These are phyloP conservation scores for Podospora pseudocomata DNA, from an alignment of 495 filamentous ascomycete species.

Conservation along the genomic window DNA sequence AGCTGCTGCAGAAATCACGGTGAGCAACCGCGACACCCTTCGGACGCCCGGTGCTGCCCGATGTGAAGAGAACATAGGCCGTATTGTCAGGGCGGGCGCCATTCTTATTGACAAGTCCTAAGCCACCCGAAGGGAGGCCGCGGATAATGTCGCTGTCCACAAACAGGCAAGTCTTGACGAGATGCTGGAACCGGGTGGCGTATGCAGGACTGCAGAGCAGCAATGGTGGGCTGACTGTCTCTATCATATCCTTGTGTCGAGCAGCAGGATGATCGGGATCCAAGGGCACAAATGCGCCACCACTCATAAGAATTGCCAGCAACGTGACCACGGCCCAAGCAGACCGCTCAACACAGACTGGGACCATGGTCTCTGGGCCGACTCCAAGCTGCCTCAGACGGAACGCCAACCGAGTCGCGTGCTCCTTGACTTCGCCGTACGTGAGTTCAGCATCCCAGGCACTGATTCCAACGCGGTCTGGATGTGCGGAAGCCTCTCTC, in stretches of 20 bases:
- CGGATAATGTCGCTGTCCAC: conserved; percentile 17
- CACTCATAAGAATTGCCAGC: conserved; percentile 48
- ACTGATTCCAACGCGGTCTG: conserved; percentile 29
- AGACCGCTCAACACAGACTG: conserved; percentile 55
- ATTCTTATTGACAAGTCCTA: background rate
- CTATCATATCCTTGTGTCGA: conserved; percentile 40
- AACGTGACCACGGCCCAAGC: conserved; percentile 46
- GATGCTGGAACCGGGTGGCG: conserved; percentile 11
- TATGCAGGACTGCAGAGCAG: conserved; percentile 24
- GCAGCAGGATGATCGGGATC: conserved; percentile 52
- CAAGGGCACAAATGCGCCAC: conserved; percentile 55
- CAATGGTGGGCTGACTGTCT: conserved; percentile 31
- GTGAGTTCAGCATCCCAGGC: conserved; percentile 59
- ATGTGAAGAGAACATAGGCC: conserved; percentile 55
- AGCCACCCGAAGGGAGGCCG: conserved; percentile 6
- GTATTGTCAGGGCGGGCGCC: conserved; percentile 16
- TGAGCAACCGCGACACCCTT: conserved; percentile 44
- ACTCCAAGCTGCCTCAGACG: conserved; percentile 40
- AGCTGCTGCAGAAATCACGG: conserved; percentile 34
- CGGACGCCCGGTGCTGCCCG: conserved; percentile 57
- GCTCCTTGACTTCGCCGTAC: conserved; percentile 46
- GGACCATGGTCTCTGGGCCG: conserved; percentile 48
- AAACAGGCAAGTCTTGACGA: conserved; percentile 11
- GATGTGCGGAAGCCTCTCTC: conserved; percentile 42
- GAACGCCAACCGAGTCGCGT: conserved; percentile 36